Evolutionary conservation across 345 rosid genomes (phyloP).

Genomic region (Luvunga scandens): DNA sequence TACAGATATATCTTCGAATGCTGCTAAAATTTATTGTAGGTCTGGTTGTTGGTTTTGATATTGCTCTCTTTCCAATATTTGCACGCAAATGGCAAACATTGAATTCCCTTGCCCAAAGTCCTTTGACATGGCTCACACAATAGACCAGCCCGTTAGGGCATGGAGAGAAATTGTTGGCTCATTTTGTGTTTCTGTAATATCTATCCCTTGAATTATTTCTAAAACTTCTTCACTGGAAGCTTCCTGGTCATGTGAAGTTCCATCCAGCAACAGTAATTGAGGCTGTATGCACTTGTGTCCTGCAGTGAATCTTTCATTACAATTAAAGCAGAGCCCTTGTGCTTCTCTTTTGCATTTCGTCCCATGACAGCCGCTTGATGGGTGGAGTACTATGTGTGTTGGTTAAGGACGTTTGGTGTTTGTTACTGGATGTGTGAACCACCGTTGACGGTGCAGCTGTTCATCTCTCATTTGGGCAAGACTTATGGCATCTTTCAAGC

Average conservation of each 20-base stretch:
- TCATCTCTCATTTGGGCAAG: background rate
- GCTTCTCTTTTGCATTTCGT: background rate
- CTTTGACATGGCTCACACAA: background rate
- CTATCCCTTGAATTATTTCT: background rate
- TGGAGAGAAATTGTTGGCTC: background rate
- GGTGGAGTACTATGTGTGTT: too few species aligned
- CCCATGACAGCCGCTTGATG: background rate
- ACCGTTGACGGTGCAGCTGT: background rate
- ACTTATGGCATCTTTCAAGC: conserved; percentile 2
- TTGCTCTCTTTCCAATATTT: too few species aligned
- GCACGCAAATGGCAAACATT: background rate
- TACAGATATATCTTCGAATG: too few species aligned
- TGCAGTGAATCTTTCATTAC: background rate
- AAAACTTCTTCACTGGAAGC: background rate
- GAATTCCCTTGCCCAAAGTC: background rate
- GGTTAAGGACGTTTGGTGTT: background rate
- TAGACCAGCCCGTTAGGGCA: background rate
- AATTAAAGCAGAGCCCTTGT: background rate
- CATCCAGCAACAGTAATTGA: background rate
- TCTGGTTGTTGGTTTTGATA: too few species aligned
- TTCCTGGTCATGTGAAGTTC: background rate
- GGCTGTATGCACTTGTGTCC: background rate
- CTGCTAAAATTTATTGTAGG: too few species aligned
- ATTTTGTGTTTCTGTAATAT: background rate
- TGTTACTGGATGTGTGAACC: background rate